These are phyloP conservation scores for Marasmius fiardii DNA, from an alignment of 1,284 basidiomycete genomes.

Conservation along the genomic window DNA sequence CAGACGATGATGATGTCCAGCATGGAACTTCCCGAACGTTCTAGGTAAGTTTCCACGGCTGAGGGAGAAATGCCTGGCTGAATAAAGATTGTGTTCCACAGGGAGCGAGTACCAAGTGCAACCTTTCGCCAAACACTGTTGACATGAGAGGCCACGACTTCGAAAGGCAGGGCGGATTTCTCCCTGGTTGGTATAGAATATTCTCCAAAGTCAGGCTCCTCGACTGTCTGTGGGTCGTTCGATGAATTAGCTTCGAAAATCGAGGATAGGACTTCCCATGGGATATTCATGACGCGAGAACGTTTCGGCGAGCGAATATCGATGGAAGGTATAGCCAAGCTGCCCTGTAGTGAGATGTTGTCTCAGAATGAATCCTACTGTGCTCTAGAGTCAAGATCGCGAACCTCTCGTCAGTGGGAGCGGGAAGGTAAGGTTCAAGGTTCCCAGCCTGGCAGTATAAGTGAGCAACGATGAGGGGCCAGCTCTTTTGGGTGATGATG, in stretches of 20 bases:
- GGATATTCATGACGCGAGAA: too few species aligned
- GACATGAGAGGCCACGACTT: constrained; percentile 35
- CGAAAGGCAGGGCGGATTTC: constrained; percentile 23
- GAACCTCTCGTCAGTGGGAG: too few species aligned
- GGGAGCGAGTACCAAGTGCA: constrained; percentile 29
- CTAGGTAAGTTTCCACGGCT: constrained; percentile 28
- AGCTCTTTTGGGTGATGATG: too few species aligned
- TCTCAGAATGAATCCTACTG: background rate
- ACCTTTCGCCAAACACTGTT: constrained; percentile 32
- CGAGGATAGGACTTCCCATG: constrained; percentile 49
- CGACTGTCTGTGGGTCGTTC: background rate
- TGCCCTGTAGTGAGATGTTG: too few species aligned
- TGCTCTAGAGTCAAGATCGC: too few species aligned
- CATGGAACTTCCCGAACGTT: constrained; percentile 27
- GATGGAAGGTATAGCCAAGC: background rate
- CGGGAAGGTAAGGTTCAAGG: too few species aligned
- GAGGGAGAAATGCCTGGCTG: constrained; percentile 19
- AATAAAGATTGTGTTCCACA: constrained; percentile 37
- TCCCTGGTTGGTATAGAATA: background rate
- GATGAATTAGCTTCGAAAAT: constrained; percentile 11
- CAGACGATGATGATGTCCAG: constrained; percentile 29
- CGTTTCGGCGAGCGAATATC: too few species aligned
- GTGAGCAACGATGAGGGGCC: too few species aligned
- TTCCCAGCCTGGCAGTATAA: too few species aligned
- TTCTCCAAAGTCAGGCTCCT: background rate